These are phyloP conservation scores for Lizonia empirigonia DNA, from an alignment of 2,329 filamentous ascomycete genomes.

Conservation along the genomic window DNA sequence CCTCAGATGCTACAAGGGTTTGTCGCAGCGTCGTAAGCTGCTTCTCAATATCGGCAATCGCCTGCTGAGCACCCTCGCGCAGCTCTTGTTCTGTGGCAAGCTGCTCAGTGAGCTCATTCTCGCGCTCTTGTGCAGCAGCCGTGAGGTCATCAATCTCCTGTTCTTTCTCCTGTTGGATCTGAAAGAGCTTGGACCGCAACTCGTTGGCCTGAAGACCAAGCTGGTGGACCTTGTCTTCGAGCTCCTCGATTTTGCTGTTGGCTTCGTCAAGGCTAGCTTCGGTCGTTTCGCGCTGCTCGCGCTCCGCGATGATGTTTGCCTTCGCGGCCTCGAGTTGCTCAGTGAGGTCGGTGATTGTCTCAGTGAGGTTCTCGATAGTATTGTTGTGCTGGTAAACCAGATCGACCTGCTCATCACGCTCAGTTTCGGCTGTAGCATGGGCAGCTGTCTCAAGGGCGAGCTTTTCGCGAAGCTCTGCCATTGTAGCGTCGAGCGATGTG, in stretches of 20 bases:
- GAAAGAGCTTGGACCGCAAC: slow-evolving; percentile 55
- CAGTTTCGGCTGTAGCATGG: slow-evolving; percentile 45
- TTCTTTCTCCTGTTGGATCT: slow-evolving; percentile 52
- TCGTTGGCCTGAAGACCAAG: slow-evolving; percentile 55
- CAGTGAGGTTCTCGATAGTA: slow-evolving; percentile 39
- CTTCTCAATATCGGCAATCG: slow-evolving; percentile 40
- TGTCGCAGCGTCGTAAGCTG: slow-evolving; percentile 45
- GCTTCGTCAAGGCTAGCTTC: slow-evolving; percentile 52
- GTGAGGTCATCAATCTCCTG: slow-evolving; percentile 48
- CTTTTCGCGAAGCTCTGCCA: slow-evolving; percentile 43
- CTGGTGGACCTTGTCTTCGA: slow-evolving; percentile 49
- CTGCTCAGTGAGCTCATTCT: slow-evolving; percentile 47
- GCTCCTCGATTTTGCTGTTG: slow-evolving; percentile 49
- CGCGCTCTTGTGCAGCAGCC: slow-evolving; percentile 45
- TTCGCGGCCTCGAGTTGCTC: slow-evolving; percentile 48
- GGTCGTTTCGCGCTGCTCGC: slow-evolving; percentile 51
- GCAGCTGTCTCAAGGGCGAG: slow-evolving; percentile 40
- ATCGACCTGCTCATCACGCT: slow-evolving; percentile 46
- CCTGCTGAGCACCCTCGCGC: slow-evolving; percentile 47
- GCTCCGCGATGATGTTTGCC: slow-evolving; percentile 49
- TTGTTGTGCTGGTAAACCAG: slow-evolving; percentile 45
- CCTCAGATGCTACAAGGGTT: slow-evolving; percentile 36
- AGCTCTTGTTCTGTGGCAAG: slow-evolving; percentile 48
- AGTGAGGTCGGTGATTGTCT: slow-evolving; percentile 47
- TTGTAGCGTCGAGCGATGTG: slow-evolving; percentile 37